phyloP scores from a whole-genome alignment of 2,329 filamentous ascomycete species.

The Hirsutella minnesotensis region DNA sequence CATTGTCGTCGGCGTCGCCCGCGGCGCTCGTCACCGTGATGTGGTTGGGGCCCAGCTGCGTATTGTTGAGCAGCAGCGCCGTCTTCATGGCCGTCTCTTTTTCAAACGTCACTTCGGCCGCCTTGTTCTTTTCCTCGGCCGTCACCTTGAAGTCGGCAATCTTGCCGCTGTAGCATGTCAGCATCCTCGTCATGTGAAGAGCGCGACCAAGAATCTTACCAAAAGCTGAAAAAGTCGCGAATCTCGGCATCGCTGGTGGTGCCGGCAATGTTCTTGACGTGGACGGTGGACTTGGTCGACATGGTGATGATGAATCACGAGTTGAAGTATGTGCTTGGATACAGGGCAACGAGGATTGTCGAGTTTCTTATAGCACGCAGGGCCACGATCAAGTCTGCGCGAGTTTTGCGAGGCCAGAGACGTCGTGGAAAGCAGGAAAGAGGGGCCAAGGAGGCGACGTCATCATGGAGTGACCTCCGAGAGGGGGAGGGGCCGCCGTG shows the following conservation, averaged over 20 bases:
- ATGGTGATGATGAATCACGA: too few relatives aligned
- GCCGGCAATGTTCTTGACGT: slow-evolving; percentile 80
- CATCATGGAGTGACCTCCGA: not conserved
- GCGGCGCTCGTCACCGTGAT: slow-evolving; percentile 62
- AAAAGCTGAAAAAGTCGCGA: slow-evolving; percentile 94
- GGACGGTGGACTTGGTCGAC: slow-evolving; percentile 32
- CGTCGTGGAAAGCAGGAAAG: not conserved
- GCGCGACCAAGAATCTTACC: slow-evolving; percentile 36
- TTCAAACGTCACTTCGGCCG: slow-evolving; percentile 89
- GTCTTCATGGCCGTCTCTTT: slow-evolving; percentile 96
- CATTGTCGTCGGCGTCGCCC: slow-evolving; percentile 53
- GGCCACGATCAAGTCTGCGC: too few relatives aligned
- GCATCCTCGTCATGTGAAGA: not conserved
- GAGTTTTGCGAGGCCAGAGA: not conserved
- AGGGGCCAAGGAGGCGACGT: not conserved
- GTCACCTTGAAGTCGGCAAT: slow-evolving; percentile 74
- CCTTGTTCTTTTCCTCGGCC: slow-evolving; percentile 56
- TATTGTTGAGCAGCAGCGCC: slow-evolving; percentile 92
- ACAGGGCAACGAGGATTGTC: too few relatives aligned
- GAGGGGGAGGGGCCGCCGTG: not conserved
- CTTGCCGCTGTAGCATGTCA: slow-evolving; percentile 56
- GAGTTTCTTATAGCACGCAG: too few relatives aligned
- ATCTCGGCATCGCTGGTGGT: slow-evolving; percentile 84
- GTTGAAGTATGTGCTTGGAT: too few relatives aligned
- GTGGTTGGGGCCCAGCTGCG: slow-evolving; percentile 77